Evolutionary conservation across 2,329 filamentous ascomycete genomes (phyloP), one percentile per base, ranked within the genome.

Genomic region (Pseudogymnoascus sp.): DNA sequence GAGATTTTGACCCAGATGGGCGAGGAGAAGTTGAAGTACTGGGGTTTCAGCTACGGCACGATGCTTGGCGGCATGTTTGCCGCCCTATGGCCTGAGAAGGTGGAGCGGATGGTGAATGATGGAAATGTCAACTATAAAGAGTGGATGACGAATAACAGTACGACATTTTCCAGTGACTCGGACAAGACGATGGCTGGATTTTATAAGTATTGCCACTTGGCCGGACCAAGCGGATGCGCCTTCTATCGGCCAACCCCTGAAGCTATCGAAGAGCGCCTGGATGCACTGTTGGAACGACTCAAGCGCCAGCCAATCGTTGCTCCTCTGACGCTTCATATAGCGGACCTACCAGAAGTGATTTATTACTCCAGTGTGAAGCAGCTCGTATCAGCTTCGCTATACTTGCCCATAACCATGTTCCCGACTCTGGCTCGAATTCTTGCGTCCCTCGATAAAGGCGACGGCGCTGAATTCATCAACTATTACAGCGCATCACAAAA

Each of bases 11-110:
- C 63, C 30, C 68, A 65, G 63, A 70, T 61, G 50, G 67, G 62
- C 60, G 62, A 63, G 61, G 65, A 65, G 43, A 71, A 69, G 63
- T 64, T 81, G 30, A 76, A 77, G 65, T 82, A 80, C 64, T 76
- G 78, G 71, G 79, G 80, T 0, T 75, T 81, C 59, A 80, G 77
- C 5, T 82, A 82, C 62, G 77, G 77, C 4, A 77, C 75, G 0
- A 69, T 75, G 6, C 68, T 78, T 3, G 76, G 76, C 1, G 74
- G 73, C n/a, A 76, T 73, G 0, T 78, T 79, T 62, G 76, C 76
- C 7, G 72, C 73, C 3, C 71, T 78, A 68, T 77, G 72, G 61
- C 77, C 77, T 0, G 71, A 71, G 0, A 69, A 69, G 20, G 68
- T 80, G 7, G 76, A 72, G 0, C 72, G 77, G 12, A 67, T 80